Evolutionary conservation across 2,329 filamentous ascomycete species (phyloP), one percentile per base, ranked within the genome.

Genomic region (Bisporella sp.): DNA sequence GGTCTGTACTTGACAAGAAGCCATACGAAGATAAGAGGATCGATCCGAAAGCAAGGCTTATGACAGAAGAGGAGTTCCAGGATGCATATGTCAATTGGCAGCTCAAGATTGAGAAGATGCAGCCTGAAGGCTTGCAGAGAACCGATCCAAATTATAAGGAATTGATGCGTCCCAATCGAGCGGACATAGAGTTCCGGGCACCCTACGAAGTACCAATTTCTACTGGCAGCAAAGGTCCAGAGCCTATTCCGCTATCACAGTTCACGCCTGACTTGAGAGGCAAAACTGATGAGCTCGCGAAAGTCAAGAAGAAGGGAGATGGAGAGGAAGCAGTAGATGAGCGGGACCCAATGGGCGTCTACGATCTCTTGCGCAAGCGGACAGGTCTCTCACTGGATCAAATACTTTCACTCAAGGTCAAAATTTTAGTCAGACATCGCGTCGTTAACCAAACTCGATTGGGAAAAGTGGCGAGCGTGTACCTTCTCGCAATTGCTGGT

Each of bases 391-490:
- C 59, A 13, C 69, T 82, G 50, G 59, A 63, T 46, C 69, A 82
- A 29, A 76, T 84, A 58, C 57, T 75, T 44, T 58, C 64, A 5
- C 65, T 95, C 52, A 74, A 79, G 51, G 72, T 79, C 57, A 96
- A 95, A 76, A 75, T 78, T 45, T 71, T 99, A 44, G 86, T 95
- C 44, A 64, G 66, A 4, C 87, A 92, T 63, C 70, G 71, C 40
- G 93, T 99, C 52, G 75, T 81, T 57, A 97, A 99, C 71, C 92
- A 97, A 77, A 97, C 93, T 28, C 87, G 92, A 73, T 82, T 99
- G 70, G 93, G 93, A 66, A 99, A 97, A 77, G 85, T 99, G 53
- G 77, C 78, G 59, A 88, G 85, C 68, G 62, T 77, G 40, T 95
- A 92, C 62, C 76, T 82, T 60, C 72, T 97, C 54, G 83, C 83